Base-by-base conservation (phyloP, 805 yeast genomes). In the Schwanniomyces sp. region DNA sequence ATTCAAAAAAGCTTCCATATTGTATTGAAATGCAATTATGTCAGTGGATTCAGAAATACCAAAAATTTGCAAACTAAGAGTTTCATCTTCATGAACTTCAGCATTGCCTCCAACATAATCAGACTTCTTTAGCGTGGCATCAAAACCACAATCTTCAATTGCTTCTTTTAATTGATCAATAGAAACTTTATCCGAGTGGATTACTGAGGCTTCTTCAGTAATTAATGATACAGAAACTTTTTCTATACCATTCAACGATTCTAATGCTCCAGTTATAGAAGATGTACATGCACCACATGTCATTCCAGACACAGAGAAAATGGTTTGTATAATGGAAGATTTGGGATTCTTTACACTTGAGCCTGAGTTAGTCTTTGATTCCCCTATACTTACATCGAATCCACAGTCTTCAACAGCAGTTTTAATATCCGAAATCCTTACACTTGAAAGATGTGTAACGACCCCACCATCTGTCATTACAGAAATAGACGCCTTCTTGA, bases 221-320 rank as follows among this genome's bases (percentile, higher is more conserved):
- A 88, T 68, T 27, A 89, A 74, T 1, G 96, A 86, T 1, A 91
- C 88, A 2, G 78, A 74, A 0, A 76, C 88, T 4, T 65, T 58
- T 1, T 57, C 41, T 2, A 89, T 86, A 1, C 86, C 87, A 0
- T 69, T 66, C 7, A 80, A 46, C 0, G 59, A 59, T 46, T 73
- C 67, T 25, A 89, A 58, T 0, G 84, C 84, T 24, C 69, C 66
- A 0, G 84, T 79, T 17, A 92, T 80, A 1, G 92, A 72, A 2
- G 83, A 75, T 0, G 86, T 77, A 63, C 97, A 91, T 1, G 94
- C 79, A 2, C 91, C 84, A 61, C 97, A 91, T 2, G 97, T 91
- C 97, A 91, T 91, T 2, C 97, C 97, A 14, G 25, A 26, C 10
- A 49, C 40, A 4, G 45, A 38, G n/a, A 41, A 30, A 11, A 10